phyloP scores from a whole-genome alignment of 2,329 filamentous ascomycete species.

The Trichophyton simii region DNA sequence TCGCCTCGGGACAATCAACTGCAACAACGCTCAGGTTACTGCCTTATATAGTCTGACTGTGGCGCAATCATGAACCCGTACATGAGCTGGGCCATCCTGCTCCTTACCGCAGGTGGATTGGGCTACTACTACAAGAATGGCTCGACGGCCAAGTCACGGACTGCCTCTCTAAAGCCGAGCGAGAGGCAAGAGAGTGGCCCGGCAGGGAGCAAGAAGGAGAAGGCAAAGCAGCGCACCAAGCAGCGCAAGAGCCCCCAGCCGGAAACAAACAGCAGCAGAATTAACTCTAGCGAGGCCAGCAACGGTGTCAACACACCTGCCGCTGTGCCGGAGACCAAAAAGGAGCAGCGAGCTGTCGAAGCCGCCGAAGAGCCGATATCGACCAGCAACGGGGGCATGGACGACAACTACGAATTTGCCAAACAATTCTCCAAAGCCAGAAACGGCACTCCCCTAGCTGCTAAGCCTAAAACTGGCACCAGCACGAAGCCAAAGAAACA shows the following conservation, averaged over 20 bases:
- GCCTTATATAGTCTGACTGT: neutral
- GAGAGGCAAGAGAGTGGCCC: slow-evolving; percentile 25
- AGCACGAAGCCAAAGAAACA: neutral
- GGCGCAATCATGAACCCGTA: slow-evolving; percentile 29
- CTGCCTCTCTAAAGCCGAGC: slow-evolving; percentile 17
- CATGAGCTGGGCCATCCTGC: slow-evolving; percentile 33
- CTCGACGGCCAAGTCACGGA: slow-evolving; percentile 21
- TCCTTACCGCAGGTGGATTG: slow-evolving; percentile 30
- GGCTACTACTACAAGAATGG: slow-evolving; percentile 33
- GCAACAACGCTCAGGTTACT: neutral
- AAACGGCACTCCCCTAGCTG: slow-evolving; percentile 50
- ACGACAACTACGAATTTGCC: slow-evolving; percentile 62
- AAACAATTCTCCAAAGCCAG: slow-evolving; percentile 58
- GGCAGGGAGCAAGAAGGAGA: slow-evolving; percentile 31
- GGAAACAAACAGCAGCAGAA: slow-evolving; percentile 14
- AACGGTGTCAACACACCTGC: neutral
- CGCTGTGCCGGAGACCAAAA: neutral
- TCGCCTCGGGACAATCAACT: neutral
- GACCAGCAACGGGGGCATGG: slow-evolving; percentile 16
- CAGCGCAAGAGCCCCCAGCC: slow-evolving; percentile 23
- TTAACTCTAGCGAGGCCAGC: neutral
- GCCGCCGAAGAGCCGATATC: neutral
- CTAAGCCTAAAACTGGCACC: slow-evolving; percentile 14
- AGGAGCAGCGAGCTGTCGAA: neutral
- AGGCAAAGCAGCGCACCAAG: slow-evolving; percentile 28